Evolutionary conservation across 2,329 filamentous ascomycete species (phyloP), one percentile per base, ranked within the genome.

Genomic region (Periconia sp.): DNA sequence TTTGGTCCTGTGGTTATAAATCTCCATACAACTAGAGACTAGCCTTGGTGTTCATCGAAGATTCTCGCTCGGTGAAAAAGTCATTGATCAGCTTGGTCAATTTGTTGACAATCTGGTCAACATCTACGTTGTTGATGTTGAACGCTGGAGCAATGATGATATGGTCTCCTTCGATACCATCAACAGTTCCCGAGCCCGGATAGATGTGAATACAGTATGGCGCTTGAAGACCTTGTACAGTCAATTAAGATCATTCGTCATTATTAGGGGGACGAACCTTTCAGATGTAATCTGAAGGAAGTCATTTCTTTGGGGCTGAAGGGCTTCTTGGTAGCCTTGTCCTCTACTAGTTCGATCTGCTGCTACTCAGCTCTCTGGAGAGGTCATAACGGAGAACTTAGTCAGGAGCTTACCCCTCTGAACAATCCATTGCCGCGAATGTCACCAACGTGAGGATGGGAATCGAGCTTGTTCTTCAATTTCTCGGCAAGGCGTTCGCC

Each of bases 131-230:
- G 1, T 77, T 82, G 16, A 85, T 75, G 31, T 81, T 89, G 67
- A 84, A 89, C 1, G 87, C 78, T 4, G 88, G 88, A 1, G 86
- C 80, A 9, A 92, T 57, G 18, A 91, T 75, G 24, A 89, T 72
- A 63, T 89, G 85, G 57, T 92, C 88, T 8, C 87, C 87, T 1
- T 63, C 61, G n/a, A 64, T 59, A 1, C 79, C 74, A 31, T 88
- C 83, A 0, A 74, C 80, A 0, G 82, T 83, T 1, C 86, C 86
- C 0, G 72, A 70, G 0, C 84, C 85, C 1, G 83, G 82, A 59
- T 89, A 89, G 3, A 89, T 58, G 3, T 77, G 78, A 49, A 87
- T 79, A 40, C 73, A 75, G 56, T 79, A 75, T 4, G 68, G 66
- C 11, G 63, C 49, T 34, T 64, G 59, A 48, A 76, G 63, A 17